These are phyloP conservation scores for Suillus discolor DNA, from an alignment of 768 basidiomycete species.

Conservation along the genomic window DNA sequence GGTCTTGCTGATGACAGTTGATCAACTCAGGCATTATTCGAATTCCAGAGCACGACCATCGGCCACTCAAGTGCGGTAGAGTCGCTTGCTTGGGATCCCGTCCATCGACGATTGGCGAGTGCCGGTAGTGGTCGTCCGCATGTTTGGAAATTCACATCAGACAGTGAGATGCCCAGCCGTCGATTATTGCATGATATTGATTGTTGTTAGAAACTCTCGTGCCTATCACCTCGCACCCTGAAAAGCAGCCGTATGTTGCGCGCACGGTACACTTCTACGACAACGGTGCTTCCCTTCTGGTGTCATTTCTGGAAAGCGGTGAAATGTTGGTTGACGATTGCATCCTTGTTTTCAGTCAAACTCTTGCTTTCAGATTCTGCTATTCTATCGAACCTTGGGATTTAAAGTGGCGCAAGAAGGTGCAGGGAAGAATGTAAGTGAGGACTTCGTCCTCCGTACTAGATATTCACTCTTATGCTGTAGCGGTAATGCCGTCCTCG, in stretches of 20 bases:
- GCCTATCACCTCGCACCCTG: too few species aligned
- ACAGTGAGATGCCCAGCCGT: background rate
- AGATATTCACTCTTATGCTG: background rate
- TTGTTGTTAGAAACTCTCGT: background rate
- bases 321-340: background rate
- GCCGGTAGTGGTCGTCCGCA: background rate
- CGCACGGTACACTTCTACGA: slow-evolving; percentile 1
- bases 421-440: slow-evolving; percentile 4
- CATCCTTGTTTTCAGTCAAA: background rate
- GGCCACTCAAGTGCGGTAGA: background rate
- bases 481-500: slow-evolving; percentile 8
- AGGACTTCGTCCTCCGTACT: background rate
- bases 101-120: background rate
- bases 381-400: slow-evolving; percentile 9
- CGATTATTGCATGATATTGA: background rate
- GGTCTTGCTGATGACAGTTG: background rate
- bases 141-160: background rate
- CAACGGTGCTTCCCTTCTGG: background rate
- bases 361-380: background rate
- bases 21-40: background rate
- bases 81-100: background rate
- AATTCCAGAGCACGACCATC: background rate
- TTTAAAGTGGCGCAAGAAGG: slow-evolving; percentile 6
- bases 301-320: slow-evolving; percentile 5
- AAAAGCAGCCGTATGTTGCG: slow-evolving; percentile 1